Base-by-base conservation (phyloP, 2,329 filamentous ascomycete genomes). In the Xylariaceae sp. region DNA sequence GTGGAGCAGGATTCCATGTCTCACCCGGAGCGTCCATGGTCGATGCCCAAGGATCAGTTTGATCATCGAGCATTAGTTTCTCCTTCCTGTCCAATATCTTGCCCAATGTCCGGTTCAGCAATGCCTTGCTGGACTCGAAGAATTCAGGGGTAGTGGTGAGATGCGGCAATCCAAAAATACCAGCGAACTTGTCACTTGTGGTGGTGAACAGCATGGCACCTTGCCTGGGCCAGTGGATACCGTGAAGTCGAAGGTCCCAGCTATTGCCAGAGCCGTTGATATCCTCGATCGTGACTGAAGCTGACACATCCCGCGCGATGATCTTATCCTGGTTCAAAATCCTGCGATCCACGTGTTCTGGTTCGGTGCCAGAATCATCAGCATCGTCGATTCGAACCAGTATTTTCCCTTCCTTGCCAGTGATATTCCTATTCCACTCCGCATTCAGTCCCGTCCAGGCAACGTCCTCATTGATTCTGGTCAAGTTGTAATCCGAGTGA, bases 171-270 rank as follows among this genome's bases (percentile, higher is more conserved):
- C 85, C 87, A 66, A 95, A 95, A 48, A 97, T 85, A 39, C 94
- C 91, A n/a, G 86, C 83, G 62, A 94, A 94, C 72, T 95, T 96
- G 64, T 96, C 88, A 67, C 90, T 96, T 42, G 90, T 92, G 1
- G 92, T 96, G 1, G 87, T 89, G 64, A 97, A 73, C 33, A 97
- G 73, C 44, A 94, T 81, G 12, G 83, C 81, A 1, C 94, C 94
- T 54, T 87, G 81, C n/a, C 80, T 78, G 35, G 87, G 84, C 76
- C 90, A 95, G 71, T 97, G 92, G 4, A 95, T 79, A 3, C 94
- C 94, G 68, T 90, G 85, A 44, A 96, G 71, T 45, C 81, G 78
- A 71, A 95, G 83, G 58, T 91, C 86, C 83, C 87, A 91, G 58
- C 82, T 87, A 62, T 85, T 85, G 5, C 87, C 86, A 52, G 81